Evolutionary conservation across 2,329 filamentous ascomycete genomes (phyloP).

Genomic region (Aotearoamyces nothofagi): DNA sequence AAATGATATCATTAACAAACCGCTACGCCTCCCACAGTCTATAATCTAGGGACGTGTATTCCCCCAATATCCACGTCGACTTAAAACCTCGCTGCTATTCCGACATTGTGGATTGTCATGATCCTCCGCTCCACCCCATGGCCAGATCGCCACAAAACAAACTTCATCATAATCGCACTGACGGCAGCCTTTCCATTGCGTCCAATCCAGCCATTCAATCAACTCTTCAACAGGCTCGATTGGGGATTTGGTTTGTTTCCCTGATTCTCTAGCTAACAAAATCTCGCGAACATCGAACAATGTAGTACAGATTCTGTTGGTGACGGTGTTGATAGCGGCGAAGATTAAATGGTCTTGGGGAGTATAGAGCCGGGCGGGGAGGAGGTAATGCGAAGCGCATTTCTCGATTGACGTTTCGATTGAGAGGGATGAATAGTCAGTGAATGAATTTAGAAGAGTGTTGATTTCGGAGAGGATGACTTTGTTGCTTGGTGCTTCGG

Average conservation of each 20-base stretch:
- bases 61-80: no score
- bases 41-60: no score
- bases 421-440: conserved; percentile 26
- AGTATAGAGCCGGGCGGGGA: conserved; percentile 13
- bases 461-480: conserved; percentile 24
- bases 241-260: no score
- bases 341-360: conserved; percentile 29
- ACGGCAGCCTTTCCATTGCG: conserved; percentile 39
- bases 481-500: conserved; percentile 3
- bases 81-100: no score
- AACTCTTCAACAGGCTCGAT: conserved; percentile 28
- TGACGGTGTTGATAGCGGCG: conserved; percentile 25
- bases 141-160: conserved; percentile 49
- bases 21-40: no score
- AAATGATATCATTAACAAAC: no score
- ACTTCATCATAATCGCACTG: conserved; percentile 36
- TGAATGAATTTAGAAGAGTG: conserved; percentile 24
- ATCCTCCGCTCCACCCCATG: conserved; percentile 36
- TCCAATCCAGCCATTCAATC: conserved; percentile 29
- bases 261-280: no score
- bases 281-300: conserved; percentile 11
- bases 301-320: conserved; percentile 23
- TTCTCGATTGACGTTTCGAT: conserved; percentile 24
- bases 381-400: conserved; percentile 32
- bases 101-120: conserved; percentile 32